A percentile compares a stretch with the other conserved stretches of the same genome.
Evolutionary conservation across 1,284 basidiomycete genomes (phyloP).

Genomic region (Sporisorium exsertum): DNA sequence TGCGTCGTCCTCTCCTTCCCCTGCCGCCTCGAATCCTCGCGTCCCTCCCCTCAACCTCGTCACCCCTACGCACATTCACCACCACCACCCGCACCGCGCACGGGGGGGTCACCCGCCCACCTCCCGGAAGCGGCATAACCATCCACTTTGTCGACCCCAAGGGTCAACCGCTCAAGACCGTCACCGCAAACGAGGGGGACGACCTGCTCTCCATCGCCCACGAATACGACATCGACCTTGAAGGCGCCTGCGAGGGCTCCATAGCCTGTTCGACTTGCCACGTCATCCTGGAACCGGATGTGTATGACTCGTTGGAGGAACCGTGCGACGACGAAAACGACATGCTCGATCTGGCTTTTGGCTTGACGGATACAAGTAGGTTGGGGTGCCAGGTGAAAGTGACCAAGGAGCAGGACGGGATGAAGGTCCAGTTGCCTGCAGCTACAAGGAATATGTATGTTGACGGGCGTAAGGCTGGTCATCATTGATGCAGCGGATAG

Average conservation of each 20-base stretch:
- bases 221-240: slow-evolving; percentile 96
- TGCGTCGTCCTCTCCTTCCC: background rate
- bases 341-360: slow-evolving; percentile 98
- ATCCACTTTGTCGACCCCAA: slow-evolving; percentile 90
- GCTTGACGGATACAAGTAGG: slow-evolving; percentile 83
- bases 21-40: background rate
- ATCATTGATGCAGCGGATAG: too few relatives aligned
- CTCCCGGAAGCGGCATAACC: slow-evolving; percentile 78
- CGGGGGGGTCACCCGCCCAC: slow-evolving; percentile 74
- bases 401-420: slow-evolving; percentile 84
- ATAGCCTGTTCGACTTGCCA: slow-evolving; percentile 98
- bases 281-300: slow-evolving; percentile 84
- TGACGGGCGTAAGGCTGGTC: slow-evolving; percentile 73
- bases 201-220: slow-evolving; percentile 91
- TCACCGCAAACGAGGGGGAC: slow-evolving; percentile 93
- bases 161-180: slow-evolving; percentile 83
- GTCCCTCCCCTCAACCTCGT: background rate
- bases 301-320: slow-evolving; percentile 87
- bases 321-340: slow-evolving; percentile 92
- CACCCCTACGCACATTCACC: slow-evolving; percentile 8
- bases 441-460: slow-evolving; percentile 98
- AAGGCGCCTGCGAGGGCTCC: slow-evolving; percentile 94
- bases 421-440: slow-evolving; percentile 85
- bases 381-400: slow-evolving; percentile 84
- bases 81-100: slow-evolving; percentile 58